A percentile compares a stretch with the other conserved stretches of the same genome.
phyloP scores from a whole-genome alignment of 805 yeast species.

The Candida parachauliodes region DNA sequence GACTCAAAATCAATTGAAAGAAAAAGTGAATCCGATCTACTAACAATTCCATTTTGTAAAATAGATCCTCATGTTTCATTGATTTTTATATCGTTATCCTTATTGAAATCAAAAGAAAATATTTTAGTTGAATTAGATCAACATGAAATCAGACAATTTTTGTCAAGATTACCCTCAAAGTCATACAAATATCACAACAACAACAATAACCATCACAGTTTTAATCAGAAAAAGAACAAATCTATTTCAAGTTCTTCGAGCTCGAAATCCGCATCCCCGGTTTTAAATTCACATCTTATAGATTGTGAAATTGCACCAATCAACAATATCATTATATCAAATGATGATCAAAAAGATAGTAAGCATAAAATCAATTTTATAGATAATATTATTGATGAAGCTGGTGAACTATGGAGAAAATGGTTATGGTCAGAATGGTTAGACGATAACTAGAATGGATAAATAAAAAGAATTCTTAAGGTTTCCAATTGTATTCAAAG shows the following conservation, averaged over 20 bases:
- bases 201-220: too few relatives aligned
- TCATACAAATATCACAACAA: constrained; percentile 24
- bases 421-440: constrained; percentile 57
- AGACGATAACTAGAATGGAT: constrained; percentile 21
- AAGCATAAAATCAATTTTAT: constrained; percentile 56
- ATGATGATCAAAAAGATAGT: constrained; percentile 25
- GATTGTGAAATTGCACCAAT: constrained; percentile 2
- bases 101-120: constrained; percentile 74
- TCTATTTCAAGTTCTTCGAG: constrained; percentile 11
- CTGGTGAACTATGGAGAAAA: constrained; percentile 86
- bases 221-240: constrained; percentile 6
- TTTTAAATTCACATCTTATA: constrained; percentile 7
- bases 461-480: too few relatives aligned
- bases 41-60: constrained; percentile 49
- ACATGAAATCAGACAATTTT: constrained; percentile 77
- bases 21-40: not conserved
- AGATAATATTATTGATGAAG: constrained; percentile 68
- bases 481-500: too few relatives aligned
- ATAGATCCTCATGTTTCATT: constrained; percentile 76
- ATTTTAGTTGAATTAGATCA: constrained; percentile 84
- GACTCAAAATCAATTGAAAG: constrained; percentile 7
- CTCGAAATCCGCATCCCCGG: constrained; percentile 7
- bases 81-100: constrained; percentile 70
- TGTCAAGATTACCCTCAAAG: constrained; percentile 55
- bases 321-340: constrained; percentile 18